A percentile compares a stretch with the other conserved stretches of the same genome.
These are phyloP conservation scores for Glaciozyma antarctica DNA, from an alignment of 768 basidiomycete genomes.

Conservation along the genomic window DNA sequence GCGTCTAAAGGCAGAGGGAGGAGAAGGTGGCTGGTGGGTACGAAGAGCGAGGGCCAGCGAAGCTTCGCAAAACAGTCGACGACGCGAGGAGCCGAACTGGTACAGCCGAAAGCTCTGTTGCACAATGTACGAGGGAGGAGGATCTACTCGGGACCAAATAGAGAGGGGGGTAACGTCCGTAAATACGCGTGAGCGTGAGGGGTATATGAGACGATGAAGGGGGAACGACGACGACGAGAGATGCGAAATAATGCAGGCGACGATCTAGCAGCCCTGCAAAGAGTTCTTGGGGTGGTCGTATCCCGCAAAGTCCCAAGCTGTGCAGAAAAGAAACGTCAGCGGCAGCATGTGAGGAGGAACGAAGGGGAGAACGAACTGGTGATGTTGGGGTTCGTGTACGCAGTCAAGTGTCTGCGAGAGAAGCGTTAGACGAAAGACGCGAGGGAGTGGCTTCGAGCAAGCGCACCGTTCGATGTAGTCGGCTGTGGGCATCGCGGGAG, in stretches of 20 bases:
- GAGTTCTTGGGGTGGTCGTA: constrained; percentile 65
- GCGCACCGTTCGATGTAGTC: constrained; percentile 49
- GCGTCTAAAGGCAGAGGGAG: not conserved
- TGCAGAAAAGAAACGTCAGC: constrained; percentile 13
- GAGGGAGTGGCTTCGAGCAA: not conserved
- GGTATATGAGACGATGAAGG: too few relatives aligned
- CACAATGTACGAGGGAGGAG: not conserved
- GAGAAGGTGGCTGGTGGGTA: not conserved
- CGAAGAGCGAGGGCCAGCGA: too few relatives aligned
- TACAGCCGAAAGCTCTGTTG: not conserved
- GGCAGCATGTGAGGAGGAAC: not conserved
- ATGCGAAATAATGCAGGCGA: not conserved
- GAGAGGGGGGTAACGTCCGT: not conserved
- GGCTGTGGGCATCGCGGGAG: constrained; percentile 63
- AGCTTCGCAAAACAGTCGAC: not conserved
- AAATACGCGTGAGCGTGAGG: too few relatives aligned
- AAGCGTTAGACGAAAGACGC: not conserved
- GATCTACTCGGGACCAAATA: not conserved
- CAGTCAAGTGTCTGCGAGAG: constrained; percentile 15
- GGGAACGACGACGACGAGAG: not conserved
- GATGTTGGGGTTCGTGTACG: constrained; percentile 15
- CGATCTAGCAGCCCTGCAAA: constrained; percentile 35
- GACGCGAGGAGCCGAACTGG: not conserved
- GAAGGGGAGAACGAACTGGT: not conserved
- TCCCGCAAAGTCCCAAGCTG: constrained; percentile 72